These are phyloP conservation scores for Microstegium vimineum DNA, from an alignment of 176 grass and related monocot genomes.

Conservation along the genomic window DNA sequence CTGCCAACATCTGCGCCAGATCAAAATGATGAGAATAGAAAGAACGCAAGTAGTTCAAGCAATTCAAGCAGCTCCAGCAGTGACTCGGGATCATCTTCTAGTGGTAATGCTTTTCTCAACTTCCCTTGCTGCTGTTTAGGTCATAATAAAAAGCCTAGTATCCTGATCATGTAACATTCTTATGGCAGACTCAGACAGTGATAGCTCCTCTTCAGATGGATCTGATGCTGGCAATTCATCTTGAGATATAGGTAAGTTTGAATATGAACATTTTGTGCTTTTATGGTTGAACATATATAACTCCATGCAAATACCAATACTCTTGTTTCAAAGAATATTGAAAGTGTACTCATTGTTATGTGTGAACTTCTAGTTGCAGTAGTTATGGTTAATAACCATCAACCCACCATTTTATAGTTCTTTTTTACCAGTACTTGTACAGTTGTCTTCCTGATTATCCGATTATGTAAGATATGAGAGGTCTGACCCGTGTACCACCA, in stretches of 20 bases:
- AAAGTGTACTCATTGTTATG: not conserved
- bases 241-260: conserved; percentile 37
- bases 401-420: not conserved
- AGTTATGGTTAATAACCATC: conserved; percentile 13
- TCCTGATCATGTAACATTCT: not conserved
- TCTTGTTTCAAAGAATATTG: not conserved
- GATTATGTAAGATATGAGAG: not conserved
- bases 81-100: conserved; percentile 85
- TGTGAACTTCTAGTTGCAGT: not conserved
- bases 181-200: conserved; percentile 84
- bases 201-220: conserved; percentile 87
- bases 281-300: not conserved
- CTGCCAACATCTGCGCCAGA: conserved; percentile 33
- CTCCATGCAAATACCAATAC: not conserved
- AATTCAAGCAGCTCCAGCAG: conserved; percentile 81
- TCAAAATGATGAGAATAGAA: conserved; percentile 49
- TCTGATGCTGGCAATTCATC: conserved; percentile 62
- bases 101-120: conserved; percentile 47
- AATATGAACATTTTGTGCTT: not conserved
- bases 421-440: not conserved
- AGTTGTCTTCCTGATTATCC: not conserved
- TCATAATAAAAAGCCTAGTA: not conserved
- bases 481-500: not conserved
- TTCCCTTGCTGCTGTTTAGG: not conserved
- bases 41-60: conserved; percentile 66